Evolutionary conservation across 2,329 filamentous ascomycete species (phyloP).

Genomic region (Mollisiaceae sp.): DNA sequence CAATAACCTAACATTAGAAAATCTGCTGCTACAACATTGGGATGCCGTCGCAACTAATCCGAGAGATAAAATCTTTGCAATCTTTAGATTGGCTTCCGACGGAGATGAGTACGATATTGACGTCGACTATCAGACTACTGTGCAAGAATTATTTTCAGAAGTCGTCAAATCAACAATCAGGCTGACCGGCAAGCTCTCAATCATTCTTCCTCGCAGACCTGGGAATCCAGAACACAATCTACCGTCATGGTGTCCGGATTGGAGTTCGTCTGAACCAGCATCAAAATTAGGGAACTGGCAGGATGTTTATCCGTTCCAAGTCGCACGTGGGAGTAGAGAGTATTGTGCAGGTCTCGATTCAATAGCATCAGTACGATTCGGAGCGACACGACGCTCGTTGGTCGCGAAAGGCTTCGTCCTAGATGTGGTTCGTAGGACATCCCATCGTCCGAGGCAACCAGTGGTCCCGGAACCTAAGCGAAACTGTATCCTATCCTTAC

Average conservation of each 20-base stretch:
- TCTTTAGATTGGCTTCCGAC: conserved; percentile 9
- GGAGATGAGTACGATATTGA: neutral
- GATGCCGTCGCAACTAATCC: conserved; percentile 4
- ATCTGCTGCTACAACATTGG: conserved; percentile 3
- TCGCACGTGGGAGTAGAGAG: neutral
- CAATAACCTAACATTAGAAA: neutral
- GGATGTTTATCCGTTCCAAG: conserved; percentile 6
- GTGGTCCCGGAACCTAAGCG: neutral
- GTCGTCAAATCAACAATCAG: neutral
- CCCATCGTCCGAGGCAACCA: neutral
- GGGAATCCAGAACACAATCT: conserved; percentile 5
- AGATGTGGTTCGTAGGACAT: neutral
- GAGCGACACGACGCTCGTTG: neutral
- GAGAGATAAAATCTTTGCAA: conserved; percentile 6
- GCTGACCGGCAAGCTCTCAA: conserved; percentile 2
- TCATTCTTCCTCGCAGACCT: conserved; percentile 5
- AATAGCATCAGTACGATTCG: neutral
- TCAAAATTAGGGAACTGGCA: conserved; percentile 13
- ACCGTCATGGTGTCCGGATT: conserved; percentile 11
- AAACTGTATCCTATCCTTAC: neutral
- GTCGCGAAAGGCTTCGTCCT: neutral
- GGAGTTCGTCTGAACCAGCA: neutral
- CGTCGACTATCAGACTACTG: neutral
- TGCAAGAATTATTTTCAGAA: conserved; percentile 1
- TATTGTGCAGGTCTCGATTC: neutral